Evolutionary conservation across 1,284 basidiomycete species (phyloP).

Genomic region (Trametes pubescens): DNA sequence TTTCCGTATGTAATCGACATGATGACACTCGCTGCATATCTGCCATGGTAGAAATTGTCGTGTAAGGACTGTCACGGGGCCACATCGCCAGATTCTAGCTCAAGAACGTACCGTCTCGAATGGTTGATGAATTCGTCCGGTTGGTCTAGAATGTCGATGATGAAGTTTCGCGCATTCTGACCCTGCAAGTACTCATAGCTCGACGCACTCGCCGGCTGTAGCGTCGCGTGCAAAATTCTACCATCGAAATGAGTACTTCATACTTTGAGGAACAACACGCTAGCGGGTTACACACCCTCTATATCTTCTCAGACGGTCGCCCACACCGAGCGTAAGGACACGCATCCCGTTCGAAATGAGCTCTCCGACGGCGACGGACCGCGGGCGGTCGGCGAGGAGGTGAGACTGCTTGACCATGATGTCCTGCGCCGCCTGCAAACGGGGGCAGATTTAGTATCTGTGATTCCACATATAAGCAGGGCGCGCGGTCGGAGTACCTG

Average conservation of each 20-base stretch:
- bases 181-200: constrained; percentile 26
- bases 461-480: not conserved
- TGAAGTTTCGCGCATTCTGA: constrained; percentile 24
- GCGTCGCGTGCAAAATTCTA: constrained; percentile 10
- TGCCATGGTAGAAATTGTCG: constrained; percentile 34
- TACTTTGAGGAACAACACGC: not conserved
- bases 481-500: constrained; percentile 17
- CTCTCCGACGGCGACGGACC: constrained; percentile 31
- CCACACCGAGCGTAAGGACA: constrained; percentile 26
- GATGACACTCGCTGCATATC: constrained; percentile 70
- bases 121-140: constrained; percentile 21
- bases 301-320: constrained; percentile 30
- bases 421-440: constrained; percentile 30
- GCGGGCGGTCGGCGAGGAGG: constrained; percentile 32
- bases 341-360: constrained; percentile 33
- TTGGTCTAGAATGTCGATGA: constrained; percentile 23
- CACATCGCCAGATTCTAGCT: no score
- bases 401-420: constrained; percentile 35
- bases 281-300: constrained; percentile 15
- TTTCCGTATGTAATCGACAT: constrained; percentile 74
- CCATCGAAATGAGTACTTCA: not conserved
- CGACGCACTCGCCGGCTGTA: constrained; percentile 20
- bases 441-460: not conserved
- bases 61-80: not conserved
- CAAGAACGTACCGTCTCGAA: constrained; percentile 11